These are phyloP conservation scores for Cryphonectria naterciae DNA, from an alignment of 2,329 filamentous ascomycete genomes.

Conservation along the genomic window DNA sequence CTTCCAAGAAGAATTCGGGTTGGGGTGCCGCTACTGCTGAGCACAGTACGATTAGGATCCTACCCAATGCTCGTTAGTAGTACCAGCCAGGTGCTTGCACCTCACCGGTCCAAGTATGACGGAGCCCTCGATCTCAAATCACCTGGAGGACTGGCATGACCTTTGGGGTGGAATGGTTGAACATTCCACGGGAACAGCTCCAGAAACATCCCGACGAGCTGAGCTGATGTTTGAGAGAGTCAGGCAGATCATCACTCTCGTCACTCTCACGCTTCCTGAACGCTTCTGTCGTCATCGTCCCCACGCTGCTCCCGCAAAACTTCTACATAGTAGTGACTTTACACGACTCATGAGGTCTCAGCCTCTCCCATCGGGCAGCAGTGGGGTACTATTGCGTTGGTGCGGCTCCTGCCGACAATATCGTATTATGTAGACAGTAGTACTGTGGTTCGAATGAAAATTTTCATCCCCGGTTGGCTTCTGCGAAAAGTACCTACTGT, in stretches of 20 bases:
- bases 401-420: constrained; percentile 13
- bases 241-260: neutral
- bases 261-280: neutral
- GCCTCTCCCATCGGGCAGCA: neutral
- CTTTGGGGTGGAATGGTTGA: neutral
- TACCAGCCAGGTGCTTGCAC: neutral
- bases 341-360: constrained; percentile 11
- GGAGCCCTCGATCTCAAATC: neutral
- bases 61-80: neutral
- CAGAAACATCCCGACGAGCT: constrained; percentile 4
- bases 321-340: neutral
- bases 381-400: neutral
- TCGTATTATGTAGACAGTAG: neutral
- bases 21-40: neutral
- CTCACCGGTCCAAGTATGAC: neutral
- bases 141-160: too few species aligned
- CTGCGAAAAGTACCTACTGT: neutral
- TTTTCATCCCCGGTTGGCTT: constrained; percentile 4
- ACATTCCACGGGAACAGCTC: neutral
- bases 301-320: neutral
- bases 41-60: neutral
- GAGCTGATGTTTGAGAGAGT: neutral
- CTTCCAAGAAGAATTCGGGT: constrained; percentile 1
- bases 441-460: neutral
- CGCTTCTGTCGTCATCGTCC: constrained; percentile 14